Percentiles rank a stretch among this genome's conserved stretches.
phyloP scores from a whole-genome alignment of 2,329 filamentous ascomycete genomes.

The Pseudogymnoascus pannorum region DNA sequence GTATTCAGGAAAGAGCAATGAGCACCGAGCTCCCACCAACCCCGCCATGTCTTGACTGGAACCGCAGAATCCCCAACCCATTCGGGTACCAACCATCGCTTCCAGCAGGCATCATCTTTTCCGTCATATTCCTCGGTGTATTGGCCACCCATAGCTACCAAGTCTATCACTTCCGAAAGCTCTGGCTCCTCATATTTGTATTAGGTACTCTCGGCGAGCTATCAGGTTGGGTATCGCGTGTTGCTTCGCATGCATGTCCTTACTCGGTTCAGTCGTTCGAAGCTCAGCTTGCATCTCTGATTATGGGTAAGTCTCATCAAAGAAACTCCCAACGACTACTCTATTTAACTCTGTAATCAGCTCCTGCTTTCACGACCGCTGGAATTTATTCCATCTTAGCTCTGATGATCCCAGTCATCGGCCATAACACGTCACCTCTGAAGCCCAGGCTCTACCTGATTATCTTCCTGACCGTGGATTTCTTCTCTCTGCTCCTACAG shows the following conservation, averaged over 20 bases:
- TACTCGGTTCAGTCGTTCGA: constrained; percentile 30
- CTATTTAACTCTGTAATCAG: constrained; percentile 3
- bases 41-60: neutral
- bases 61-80: neutral
- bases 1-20: neutral
- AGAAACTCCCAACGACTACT: neutral
- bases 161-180: constrained; percentile 36
- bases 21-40: neutral
- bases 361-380: constrained; percentile 46
- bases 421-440: constrained; percentile 42
- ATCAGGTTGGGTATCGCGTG: constrained; percentile 30
- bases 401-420: constrained; percentile 45
- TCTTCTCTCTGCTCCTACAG: constrained; percentile 50
- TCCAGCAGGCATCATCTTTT: constrained; percentile 36
- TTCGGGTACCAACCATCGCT: constrained; percentile 20
- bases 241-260: constrained; percentile 21
- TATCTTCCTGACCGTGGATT: constrained; percentile 51
- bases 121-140: constrained; percentile 36
- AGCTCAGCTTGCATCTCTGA: constrained; percentile 34
- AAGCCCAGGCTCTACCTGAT: constrained; percentile 45
- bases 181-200: constrained; percentile 42
- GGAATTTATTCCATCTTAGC: constrained; percentile 57
- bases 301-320: constrained; percentile 35
- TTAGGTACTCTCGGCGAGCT: constrained; percentile 37
- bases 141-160: constrained; percentile 36